Base-by-base conservation (phyloP, 768 basidiomycete genomes). In the Lactarius akahatsu region DNA sequence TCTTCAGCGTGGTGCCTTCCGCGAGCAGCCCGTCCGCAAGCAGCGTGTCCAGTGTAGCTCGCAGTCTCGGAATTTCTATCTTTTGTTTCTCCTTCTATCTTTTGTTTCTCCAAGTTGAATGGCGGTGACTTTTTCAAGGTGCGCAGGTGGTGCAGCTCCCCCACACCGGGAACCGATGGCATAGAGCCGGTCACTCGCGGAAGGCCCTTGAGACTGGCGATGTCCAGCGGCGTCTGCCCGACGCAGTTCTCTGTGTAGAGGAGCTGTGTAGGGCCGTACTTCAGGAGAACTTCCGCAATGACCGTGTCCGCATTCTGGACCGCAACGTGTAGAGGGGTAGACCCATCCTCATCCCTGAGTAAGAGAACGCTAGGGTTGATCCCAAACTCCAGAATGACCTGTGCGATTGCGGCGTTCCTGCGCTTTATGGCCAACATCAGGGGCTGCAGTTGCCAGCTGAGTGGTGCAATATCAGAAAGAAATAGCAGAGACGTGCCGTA, bases 321-420 rank as follows among this genome's bases (percentile, higher is more conserved):
- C 0, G 86, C 84, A 32, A 76, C 65, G 69, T 87, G 86, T 2
- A 88, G 75, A 2, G 84, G 81, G 0, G 79, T 84, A n/a, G 77
- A 80, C 0, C 85, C 86, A 55, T 80, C 77, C 34, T 76, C 76
- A 70, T 87, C 81, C 38, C 78, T 81, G 9, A 77, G 70, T 4
- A 80, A 70, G 32, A 81, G 74, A 5, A 65, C 50, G 16, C 77
- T 71, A 0, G 78, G 65, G 50, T 74, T 76, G 8, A 78, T 76
- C 56, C 78, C 80, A 4, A 77, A 74, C 16, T 84, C 69, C 40
- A 85, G 71, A 36, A 78, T 66, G 41, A 76, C 71, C 23, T 57
- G 61, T 55, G 81, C 78, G 4, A 77, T 62, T 0, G 70, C 60
- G 9, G 74, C 72, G 8, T 69, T 66, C 0, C 76, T 77, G 0